Conservation (phyloP, 192 early-diverging fungal genomes). For the Podila minutissima region DNA sequence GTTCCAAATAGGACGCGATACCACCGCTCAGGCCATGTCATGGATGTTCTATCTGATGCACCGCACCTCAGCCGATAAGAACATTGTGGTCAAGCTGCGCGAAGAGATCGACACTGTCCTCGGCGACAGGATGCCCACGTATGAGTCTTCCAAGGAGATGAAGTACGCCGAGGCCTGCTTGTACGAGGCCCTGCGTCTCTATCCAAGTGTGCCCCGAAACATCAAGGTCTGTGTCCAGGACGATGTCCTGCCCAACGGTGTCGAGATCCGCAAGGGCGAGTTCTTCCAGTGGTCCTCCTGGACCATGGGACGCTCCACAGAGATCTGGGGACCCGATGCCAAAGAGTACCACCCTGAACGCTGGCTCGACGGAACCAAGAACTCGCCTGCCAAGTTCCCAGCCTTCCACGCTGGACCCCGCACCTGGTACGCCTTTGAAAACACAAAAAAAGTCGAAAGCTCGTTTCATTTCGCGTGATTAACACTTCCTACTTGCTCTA, state of each 20-base stretch:
- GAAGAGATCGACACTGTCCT: slow-evolving; percentile 45
- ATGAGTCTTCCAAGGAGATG: slow-evolving; percentile 33
- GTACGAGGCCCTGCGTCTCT: slow-evolving; percentile 59
- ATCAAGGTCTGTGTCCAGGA: slow-evolving; percentile 60
- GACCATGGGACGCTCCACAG: slow-evolving; percentile 38
- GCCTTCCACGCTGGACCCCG: slow-evolving; percentile 68
- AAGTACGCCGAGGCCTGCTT: slow-evolving; percentile 54
- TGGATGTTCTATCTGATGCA: slow-evolving; percentile 62
- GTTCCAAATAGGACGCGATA: slow-evolving; percentile 55
- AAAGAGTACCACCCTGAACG: slow-evolving; percentile 55
- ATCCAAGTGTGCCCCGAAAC: slow-evolving; percentile 59
- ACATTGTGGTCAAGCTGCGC: slow-evolving; percentile 24
- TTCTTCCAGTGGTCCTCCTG: slow-evolving; percentile 55
- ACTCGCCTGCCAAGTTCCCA: slow-evolving; percentile 53
- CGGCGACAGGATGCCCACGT: not conserved
- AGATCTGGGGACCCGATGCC: slow-evolving; percentile 60
- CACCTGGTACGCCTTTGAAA: slow-evolving; percentile 22
- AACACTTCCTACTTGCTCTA: not conserved
- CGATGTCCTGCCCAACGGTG: slow-evolving; percentile 60
- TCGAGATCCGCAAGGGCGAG: slow-evolving; percentile 58
- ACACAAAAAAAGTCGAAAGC: not conserved
- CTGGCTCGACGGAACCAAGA: slow-evolving; percentile 54
- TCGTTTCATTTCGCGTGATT: too few relatives aligned
- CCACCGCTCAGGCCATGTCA: slow-evolving; percentile 62
- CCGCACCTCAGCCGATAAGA: slow-evolving; percentile 37